A percentile compares a stretch with the other conserved stretches of the same genome.
phyloP scores from a whole-genome alignment of 345 rosid species.

The Microcos paniculata region DNA sequence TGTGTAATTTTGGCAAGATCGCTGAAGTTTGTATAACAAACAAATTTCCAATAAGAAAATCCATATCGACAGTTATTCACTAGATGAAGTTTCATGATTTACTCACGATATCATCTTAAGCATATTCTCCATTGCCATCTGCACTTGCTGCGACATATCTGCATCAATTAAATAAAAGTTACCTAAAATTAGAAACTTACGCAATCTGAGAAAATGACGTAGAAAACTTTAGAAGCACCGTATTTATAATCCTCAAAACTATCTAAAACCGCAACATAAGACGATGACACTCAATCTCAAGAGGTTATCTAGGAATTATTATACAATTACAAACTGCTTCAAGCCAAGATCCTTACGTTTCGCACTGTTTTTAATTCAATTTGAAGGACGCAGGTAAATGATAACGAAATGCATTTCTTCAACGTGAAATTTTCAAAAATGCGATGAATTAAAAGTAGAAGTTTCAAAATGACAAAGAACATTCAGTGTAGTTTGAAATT shows the following conservation, averaged over 20 bases:
- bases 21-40: not conserved
- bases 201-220: not conserved
- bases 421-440: not conserved
- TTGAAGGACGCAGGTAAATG: not conserved
- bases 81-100: conserved; percentile 9
- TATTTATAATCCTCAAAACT: not conserved
- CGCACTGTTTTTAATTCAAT: not conserved
- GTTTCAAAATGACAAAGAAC: not conserved
- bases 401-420: not conserved
- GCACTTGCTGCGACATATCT: conserved; percentile 86
- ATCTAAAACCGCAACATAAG: not conserved
- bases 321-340: not conserved
- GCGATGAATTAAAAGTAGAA: not conserved
- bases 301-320: not conserved
- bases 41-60: not conserved
- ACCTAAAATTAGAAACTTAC: not conserved
- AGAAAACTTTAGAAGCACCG: not conserved
- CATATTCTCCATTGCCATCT: conserved; percentile 74
- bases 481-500: not conserved
- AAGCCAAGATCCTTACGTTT: not conserved
- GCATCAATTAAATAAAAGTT: conserved; percentile 20
- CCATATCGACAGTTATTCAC: not conserved
- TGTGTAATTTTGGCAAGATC: not conserved
- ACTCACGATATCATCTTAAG: conserved; percentile 83
- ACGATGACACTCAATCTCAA: not conserved